Evolutionary conservation across 257 asterid species (phyloP).

Genomic region (Avicennia marina): DNA sequence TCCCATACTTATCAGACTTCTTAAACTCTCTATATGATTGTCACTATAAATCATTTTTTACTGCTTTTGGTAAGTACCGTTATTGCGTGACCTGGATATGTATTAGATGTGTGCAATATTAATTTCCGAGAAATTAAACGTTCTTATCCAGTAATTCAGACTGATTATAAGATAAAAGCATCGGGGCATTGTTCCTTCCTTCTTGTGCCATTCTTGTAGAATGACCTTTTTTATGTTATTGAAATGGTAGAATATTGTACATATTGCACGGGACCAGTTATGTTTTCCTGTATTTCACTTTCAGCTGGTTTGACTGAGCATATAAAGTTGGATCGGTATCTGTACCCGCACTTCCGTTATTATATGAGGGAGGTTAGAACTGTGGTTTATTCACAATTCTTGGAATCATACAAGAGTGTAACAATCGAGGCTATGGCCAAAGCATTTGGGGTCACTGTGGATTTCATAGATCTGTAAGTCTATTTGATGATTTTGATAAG

Average conservation of each 20-base stretch:
- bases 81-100: background rate
- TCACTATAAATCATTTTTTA: constrained; percentile 64
- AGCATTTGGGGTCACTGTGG: constrained; percentile 72
- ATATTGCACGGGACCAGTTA: background rate
- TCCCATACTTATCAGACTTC: constrained; percentile 61
- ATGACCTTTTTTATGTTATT: too few species aligned
- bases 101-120: background rate
- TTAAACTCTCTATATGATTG: constrained; percentile 70
- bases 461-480: constrained; percentile 70
- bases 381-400: constrained; percentile 73
- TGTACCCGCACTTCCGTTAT: constrained; percentile 70
- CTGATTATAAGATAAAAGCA: too few species aligned
- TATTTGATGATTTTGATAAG: background rate
- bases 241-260: background rate
- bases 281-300: constrained; percentile 7
- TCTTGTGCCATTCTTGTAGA: too few species aligned
- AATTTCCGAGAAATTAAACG: background rate
- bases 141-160: background rate
- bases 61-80: constrained; percentile 59
- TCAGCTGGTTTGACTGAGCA: constrained; percentile 75
- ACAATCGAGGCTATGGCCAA: constrained; percentile 81
- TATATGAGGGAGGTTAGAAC: constrained; percentile 78
- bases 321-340: constrained; percentile 65
- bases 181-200: too few species aligned
- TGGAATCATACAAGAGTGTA: constrained; percentile 79